Base-by-base conservation (phyloP, 2,329 filamentous ascomycete species). In the Ascochyta pisi region DNA sequence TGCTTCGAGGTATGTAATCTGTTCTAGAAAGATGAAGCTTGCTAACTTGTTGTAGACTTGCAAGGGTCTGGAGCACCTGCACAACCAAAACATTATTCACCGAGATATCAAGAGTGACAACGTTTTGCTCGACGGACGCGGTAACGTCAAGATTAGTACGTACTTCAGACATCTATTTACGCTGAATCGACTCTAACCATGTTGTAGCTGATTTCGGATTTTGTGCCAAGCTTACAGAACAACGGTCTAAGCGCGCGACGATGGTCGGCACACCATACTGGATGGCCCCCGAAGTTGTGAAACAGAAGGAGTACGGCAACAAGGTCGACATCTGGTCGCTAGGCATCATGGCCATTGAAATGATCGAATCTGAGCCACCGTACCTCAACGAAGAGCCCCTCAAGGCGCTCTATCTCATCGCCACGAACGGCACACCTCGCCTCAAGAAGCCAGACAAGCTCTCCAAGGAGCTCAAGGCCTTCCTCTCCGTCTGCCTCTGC, bases 31-130 rank as follows among this genome's bases (percentile, higher is more conserved):
- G 31, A 27, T 26, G 9, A 12, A 38, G 33, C 31, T 9, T 31
- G 54, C 73, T 78, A 64, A 77, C 68, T 44, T 7, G 16, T 15
- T 29, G 24, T 58, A 97, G 93, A 98, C 95, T 57, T 98, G 95
- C 83, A 92, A 90, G 76, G 95, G 95, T 60, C 81, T 99, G 65
- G 91, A 96, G 67, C 94, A 99, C 77, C 84, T 99, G 9, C 95
- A 99, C 80, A 88, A 89, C 52, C 93, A 98, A 76, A 95, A 92
- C 79, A 98, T 98, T 66, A 99, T 99, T 64, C 95, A 99, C 76
- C 90, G 95, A 80, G 95, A 99, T 77, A 99, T 99, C 82, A 99
- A 99, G 86, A 95, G 90, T 79, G 95, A 99, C 82, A 99, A 99
- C 73, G 94, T 99, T 64, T 86, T 99, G 54, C 84, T 99, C 64